A percentile compares a stretch with the other conserved stretches of the same genome.
Conservation (phyloP, 2,329 filamentous ascomycete genomes). For the Trichoderma sp. region DNA sequence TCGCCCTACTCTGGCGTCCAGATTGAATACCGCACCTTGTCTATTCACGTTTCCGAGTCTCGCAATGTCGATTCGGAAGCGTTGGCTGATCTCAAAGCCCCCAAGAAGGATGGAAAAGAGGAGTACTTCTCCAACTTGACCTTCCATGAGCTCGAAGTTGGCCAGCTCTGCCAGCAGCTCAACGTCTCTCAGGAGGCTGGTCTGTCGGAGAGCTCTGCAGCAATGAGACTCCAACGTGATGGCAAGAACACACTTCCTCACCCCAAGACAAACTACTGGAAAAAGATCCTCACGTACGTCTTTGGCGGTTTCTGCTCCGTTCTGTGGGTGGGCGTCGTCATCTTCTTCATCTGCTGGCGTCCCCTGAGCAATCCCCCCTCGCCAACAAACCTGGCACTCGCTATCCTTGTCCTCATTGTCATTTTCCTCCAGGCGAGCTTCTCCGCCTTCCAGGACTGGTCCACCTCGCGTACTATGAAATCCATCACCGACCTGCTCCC, state of each 20-base stretch:
- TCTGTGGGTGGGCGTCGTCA: conserved; percentile 46
- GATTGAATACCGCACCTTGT: conserved; percentile 43
- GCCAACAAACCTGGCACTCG: conserved; percentile 44
- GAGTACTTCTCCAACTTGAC: conserved; percentile 45
- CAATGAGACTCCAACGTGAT: conserved; percentile 38
- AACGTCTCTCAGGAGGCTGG: conserved; percentile 37
- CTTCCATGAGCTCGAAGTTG: conserved; percentile 37
- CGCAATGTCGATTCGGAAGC: conserved; percentile 30
- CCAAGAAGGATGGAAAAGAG: conserved; percentile 34
- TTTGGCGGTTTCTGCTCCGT: conserved; percentile 50
- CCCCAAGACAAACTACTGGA: conserved; percentile 43
- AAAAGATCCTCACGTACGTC: conserved; percentile 42
- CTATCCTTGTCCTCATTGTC: conserved; percentile 47
- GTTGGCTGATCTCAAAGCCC: conserved; percentile 27
- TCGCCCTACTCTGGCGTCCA: conserved; percentile 38
- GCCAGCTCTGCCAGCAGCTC: conserved; percentile 40
- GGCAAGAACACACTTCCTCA: conserved; percentile 43
- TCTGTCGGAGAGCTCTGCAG: conserved; percentile 36
- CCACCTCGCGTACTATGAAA: conserved; percentile 46
- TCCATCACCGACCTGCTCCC: conserved; percentile 47
- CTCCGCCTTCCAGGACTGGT: conserved; percentile 49
- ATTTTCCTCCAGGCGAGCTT: conserved; percentile 47
- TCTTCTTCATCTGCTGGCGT: conserved; percentile 49
- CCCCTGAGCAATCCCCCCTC: conserved; percentile 47
- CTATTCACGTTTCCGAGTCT: conserved; percentile 41